Conservation (phyloP, 164 flowering plant genomes). For the Malania oleifera region DNA sequence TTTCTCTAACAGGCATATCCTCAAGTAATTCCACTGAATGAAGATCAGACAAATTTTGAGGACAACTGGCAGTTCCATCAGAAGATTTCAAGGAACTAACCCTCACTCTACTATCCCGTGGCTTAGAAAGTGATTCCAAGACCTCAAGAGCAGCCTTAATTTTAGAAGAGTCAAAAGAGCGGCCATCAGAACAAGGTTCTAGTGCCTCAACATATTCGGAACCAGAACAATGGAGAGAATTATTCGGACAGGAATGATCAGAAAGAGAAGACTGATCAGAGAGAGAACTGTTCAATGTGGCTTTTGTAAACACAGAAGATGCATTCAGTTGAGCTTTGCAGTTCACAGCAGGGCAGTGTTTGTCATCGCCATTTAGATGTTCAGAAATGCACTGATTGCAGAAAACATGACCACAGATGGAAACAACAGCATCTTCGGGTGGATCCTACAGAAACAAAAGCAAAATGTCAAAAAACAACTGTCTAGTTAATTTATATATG, state of each 20-base stretch:
- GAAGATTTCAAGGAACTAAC: constrained; percentile 9
- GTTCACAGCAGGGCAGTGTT: constrained; percentile 56
- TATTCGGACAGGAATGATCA: constrained; percentile 27
- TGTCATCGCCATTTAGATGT: constrained; percentile 69
- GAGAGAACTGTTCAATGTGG: constrained; percentile 39
- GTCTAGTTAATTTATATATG: no score
- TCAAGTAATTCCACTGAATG: constrained; percentile 11
- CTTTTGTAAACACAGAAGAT: constrained; percentile 63
- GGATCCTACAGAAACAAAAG: constrained; percentile 52
- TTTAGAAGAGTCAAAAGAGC: constrained; percentile 58
- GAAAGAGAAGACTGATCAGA: constrained; percentile 37
- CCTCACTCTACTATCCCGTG: constrained; percentile 10
- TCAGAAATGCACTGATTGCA: constrained; percentile 87
- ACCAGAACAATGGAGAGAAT: constrained; percentile 18
- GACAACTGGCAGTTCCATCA: constrained; percentile 11
- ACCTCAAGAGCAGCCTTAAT: constrained; percentile 75
- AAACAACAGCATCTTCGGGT: constrained; percentile 92
- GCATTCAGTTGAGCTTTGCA: constrained; percentile 60
- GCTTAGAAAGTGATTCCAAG: constrained; percentile 50
- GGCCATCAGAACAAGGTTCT: constrained; percentile 21
- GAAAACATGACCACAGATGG: constrained; percentile 81
- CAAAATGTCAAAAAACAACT: constrained; percentile 4
- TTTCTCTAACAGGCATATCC: constrained; percentile 13
- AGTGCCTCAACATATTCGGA: constrained; percentile 25
- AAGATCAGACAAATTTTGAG: constrained; percentile 19